Evolutionary conservation across 2,329 filamentous ascomycete genomes (phyloP), one percentile per base, ranked within the genome.

Genomic region (Grosmannia serpens): DNA sequence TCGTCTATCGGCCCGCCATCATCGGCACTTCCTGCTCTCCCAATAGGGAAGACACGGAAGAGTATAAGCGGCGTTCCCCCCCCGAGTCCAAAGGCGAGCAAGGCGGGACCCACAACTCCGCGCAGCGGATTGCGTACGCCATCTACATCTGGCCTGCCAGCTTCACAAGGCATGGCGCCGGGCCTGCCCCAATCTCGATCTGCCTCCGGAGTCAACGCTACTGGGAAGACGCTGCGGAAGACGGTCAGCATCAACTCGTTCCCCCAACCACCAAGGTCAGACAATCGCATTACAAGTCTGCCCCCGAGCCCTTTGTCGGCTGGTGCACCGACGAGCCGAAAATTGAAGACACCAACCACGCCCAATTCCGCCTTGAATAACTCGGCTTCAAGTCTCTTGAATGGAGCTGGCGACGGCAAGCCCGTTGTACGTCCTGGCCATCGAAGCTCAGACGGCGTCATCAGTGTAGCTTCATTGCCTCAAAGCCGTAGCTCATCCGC

Each of bases 181-280:
- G 75, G 11, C 77, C 79, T 6, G 75, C 77, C 55, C 71, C 86
- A 77, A 82, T 20, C 82, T 22, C 81, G 80, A 60, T 76, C 80
- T 2, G 71, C 77, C 7, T 77, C 83, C 10, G 76, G 75, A 41
- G 73, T 83, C 17, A 84, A 82, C 62, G 75, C 75, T 35, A 75
- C 82, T 6, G 83, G 84, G 29, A 91, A 86, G 70, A 83, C 85
- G 1, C 73, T 96, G 58, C 84, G 91, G 62, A 95, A 95, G 73
- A 88, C 88, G 1, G 87, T 95, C 67, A 96, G 91, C 77, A 95
- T 96, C 67, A 92, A 91, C 68, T 86, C 90, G 1, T 96, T 97
- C 68, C 92, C 92, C 33, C 88, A 95, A 63, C 92, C 92, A 17
- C 92, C 92, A 17, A 85, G 85, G 64, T 82, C 84, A 53, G 79